Evolutionary conservation across 257 asterid genomes (phyloP), one percentile per base, ranked within the genome.

Genomic region (Leonotis leonurus): DNA sequence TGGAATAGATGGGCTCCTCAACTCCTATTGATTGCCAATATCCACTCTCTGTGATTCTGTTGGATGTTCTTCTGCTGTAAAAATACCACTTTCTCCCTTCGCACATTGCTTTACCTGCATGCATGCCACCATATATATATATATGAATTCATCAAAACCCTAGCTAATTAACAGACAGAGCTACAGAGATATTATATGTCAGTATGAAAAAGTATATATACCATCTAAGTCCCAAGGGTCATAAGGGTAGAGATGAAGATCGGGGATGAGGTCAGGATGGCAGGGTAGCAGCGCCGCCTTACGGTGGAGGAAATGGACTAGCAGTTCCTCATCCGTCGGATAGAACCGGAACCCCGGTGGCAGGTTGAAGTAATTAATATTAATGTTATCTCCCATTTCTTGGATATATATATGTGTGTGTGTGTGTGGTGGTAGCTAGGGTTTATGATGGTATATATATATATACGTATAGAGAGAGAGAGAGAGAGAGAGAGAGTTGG

Each of bases 211-310:
- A 13, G 18, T 1, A 32, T 32, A 9, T 3, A 0, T 75, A 89
- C 98, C 98, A 48, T 88, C 77, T 12, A 91, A 73, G 67, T 88
- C 94, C 98, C 98, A 91, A 33, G 98, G 98, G 72, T 91, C 95
- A 46, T 84, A 81, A 37, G 96, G 96, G 70, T 71, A 73, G 33
- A 91, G 95, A 45, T 84, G 84, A 61, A 91, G 98, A 68, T 91
- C 98, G 0, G 98, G 98, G 80, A 91, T 91, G 79, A 88, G 74
- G 17, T 90, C 95, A 0, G 96, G 95, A 59, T 88, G 86, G 70
- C 85, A 88, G 3, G 98, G 98, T 1, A 87, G 62, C 30, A 80
- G 82, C 30, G 86, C 67, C 2, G 83, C 81, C 67, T 80, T 88
- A 1, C 98, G 92, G 33, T 84, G 93, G 69, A 91, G 98, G 83